Base-by-base conservation (phyloP, 2,329 filamentous ascomycete species). In the Fusarium scirpi region DNA sequence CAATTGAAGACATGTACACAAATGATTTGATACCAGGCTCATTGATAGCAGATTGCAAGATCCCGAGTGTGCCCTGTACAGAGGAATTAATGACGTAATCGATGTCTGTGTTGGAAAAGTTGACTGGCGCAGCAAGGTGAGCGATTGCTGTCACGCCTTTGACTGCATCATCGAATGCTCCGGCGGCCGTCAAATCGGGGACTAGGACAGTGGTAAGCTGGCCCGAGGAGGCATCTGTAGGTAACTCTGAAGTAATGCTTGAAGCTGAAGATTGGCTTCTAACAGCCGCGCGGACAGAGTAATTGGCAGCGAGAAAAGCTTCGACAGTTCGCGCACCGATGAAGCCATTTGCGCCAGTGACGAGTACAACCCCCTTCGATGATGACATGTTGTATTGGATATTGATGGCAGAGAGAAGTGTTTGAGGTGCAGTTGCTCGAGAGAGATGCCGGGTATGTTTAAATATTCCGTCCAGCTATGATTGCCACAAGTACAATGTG, bases 301-400 rank as follows among this genome's bases (percentile, higher is more conserved):
- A 66, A 18, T 40, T 59, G 11, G 47, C 46, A 16, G 16, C 9
- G 6, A 66, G 62, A 47, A 66, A 66, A 2, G 63, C 63, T 25
- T 65, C 61, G 24, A 65, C 61, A 0, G 61, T 66, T 1, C 54
- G 63, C 6, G 61, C 63, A 1, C 63, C 63, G 10, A 66, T 66
- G 20, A 66, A 66, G 8, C 63, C 63, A 53, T 66, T 66, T 2
- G 61, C 63, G 12, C 63, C 63, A 1, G 63, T 66, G 29, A 66
- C 61, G 6, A 66, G 63, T 27, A 53, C 63, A 5, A 65, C 18
- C 2, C 43, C 61, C 16, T 65, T 66, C 9, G 27, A 38, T 3
- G 61, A 43, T 6, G 54, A 44, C 63, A 66, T 66, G 1, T n/a
- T 59, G 11, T 65, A 1, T 25, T 47, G 8, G 11, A 1, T 18